Evolutionary conservation across 371 early-diverging fungal genomes (phyloP).

Genomic region (Rhizomucor pusillus): DNA sequence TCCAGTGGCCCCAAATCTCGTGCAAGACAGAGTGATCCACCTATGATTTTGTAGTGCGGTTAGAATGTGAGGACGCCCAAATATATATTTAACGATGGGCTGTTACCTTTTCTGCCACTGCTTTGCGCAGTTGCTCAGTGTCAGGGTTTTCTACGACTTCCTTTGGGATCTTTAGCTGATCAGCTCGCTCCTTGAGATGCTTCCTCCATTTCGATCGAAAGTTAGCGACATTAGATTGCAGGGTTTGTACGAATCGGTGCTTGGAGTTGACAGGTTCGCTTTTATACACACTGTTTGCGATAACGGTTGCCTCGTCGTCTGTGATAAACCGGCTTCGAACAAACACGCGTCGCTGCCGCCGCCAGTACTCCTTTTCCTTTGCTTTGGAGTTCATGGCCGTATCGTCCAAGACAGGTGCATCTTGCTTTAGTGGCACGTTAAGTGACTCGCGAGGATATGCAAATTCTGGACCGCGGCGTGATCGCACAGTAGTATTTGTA

Average conservation of each 20-base stretch:
- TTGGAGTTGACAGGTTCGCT: constrained; percentile 5
- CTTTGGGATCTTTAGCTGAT: neutral
- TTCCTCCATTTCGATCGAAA: constrained; percentile 25
- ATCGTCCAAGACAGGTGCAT: constrained; percentile 16
- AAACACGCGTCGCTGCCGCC: constrained; percentile 37
- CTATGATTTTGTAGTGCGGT: neutral
- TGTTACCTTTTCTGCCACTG: neutral
- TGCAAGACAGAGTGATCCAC: constrained; percentile 18
- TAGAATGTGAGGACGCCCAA: neutral
- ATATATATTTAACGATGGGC: neutral
- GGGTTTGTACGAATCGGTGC: constrained; percentile 14
- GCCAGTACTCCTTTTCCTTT: constrained; percentile 32
- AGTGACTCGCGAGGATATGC: constrained; percentile 20
- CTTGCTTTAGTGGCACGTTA: constrained; percentile 11
- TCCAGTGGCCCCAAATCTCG: constrained; percentile 33
- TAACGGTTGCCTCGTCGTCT: constrained; percentile 26
- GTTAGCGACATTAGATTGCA: constrained; percentile 19
- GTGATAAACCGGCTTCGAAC: constrained; percentile 34
- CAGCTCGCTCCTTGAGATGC: constrained; percentile 13
- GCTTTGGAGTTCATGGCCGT: constrained; percentile 14
- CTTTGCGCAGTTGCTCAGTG: too few relatives aligned
- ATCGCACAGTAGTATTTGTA: too few relatives aligned
- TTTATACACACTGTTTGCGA: constrained; percentile 26
- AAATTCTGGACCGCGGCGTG: constrained; percentile 14
- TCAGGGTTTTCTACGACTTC: neutral